Base-by-base conservation (phyloP, 305 asterid species). In the Ajuga reptans region DNA sequence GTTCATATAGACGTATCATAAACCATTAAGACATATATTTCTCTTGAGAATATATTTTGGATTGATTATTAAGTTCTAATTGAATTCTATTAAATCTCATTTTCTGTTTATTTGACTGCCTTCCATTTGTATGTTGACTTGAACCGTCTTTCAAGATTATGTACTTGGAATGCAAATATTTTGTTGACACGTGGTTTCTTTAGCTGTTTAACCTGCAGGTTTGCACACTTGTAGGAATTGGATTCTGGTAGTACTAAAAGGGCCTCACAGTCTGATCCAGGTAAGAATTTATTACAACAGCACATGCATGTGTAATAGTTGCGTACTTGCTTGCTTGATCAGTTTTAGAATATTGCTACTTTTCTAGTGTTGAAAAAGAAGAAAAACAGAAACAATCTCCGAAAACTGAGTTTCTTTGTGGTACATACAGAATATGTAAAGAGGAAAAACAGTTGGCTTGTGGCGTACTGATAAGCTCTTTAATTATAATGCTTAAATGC, bases 21-120 rank as follows among this genome's bases (percentile, higher is more conserved):
- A 68, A 75, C 72, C 10, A 31, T 59, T 68, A 8, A n/a, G 29
- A 43, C 17, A 41, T 27, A 36, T 71, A n/a, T n/a, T 46, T 18
- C 50, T 27, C 5, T 21, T 37, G 64, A 12, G 1, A 7, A 46
- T 29, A 45, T 46, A 12, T 29, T 5, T 31, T 14, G 14, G 0
- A 33, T 69, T 66, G 50, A 69, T 60, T 46, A 67, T 11, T 11
- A 31, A 50, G 24, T 52, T 6, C 24, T 36, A 17, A 17, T 15
- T 33, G 46, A 3, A 14, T 18, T 5, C 34, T 24, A 7, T 3
- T 7, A 39, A 8, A 6, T 39, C 45, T 39, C 8, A 0, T 6
- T 39, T 39, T 7, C 0, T 39, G 45, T 7, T 7, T 0, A 39
- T 2, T 39, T 39, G 11, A 8, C n/a, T 8, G 45, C 45, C 45